A percentile compares a stretch with the other conserved stretches of the same genome.
These are phyloP conservation scores for Kentomonas sorsogonicus DNA, from an alignment of 208 protist genomes.

Conservation along the genomic window DNA sequence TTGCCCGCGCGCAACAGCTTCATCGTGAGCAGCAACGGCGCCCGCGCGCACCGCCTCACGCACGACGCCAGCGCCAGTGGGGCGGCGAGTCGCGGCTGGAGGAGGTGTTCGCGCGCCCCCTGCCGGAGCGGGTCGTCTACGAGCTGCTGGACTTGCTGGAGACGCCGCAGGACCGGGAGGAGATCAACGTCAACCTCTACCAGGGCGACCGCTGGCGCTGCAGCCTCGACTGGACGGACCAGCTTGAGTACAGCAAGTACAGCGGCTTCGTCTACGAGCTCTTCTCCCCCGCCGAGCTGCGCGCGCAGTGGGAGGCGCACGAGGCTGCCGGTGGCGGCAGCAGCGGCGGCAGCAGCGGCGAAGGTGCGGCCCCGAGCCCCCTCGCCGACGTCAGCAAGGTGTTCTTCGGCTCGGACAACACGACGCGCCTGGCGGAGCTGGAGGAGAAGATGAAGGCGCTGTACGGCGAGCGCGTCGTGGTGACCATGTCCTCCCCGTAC, in stretches of 20 bases:
- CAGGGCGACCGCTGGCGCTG: constrained; percentile 37
- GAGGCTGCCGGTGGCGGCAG: background rate
- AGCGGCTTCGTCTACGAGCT: constrained; percentile 29
- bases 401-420: constrained; percentile 19
- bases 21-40: constrained; percentile 26
- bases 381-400: constrained; percentile 20
- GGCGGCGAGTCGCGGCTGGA: constrained; percentile 4
- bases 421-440: constrained; percentile 11
- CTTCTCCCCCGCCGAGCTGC: constrained; percentile 14
- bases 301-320: constrained; percentile 10
- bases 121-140: constrained; percentile 8
- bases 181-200: constrained; percentile 42
- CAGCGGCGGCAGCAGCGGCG: too few relatives aligned
- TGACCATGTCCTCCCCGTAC: constrained; percentile 15
- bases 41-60: constrained; percentile 13
- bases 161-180: constrained; percentile 10
- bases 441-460: background rate
- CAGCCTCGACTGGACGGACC: constrained; percentile 17
- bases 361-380: constrained; percentile 6
- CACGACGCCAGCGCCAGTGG: background rate
- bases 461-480: background rate
- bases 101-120: background rate
- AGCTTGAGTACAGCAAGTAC: constrained; percentile 19
- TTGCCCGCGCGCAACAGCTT: constrained; percentile 12
- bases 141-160: constrained; percentile 11